A percentile compares a stretch with the other conserved stretches of the same genome.
Evolutionary conservation across 1,284 basidiomycete genomes (phyloP).

Genomic region (Sanghuangporus baumii): DNA sequence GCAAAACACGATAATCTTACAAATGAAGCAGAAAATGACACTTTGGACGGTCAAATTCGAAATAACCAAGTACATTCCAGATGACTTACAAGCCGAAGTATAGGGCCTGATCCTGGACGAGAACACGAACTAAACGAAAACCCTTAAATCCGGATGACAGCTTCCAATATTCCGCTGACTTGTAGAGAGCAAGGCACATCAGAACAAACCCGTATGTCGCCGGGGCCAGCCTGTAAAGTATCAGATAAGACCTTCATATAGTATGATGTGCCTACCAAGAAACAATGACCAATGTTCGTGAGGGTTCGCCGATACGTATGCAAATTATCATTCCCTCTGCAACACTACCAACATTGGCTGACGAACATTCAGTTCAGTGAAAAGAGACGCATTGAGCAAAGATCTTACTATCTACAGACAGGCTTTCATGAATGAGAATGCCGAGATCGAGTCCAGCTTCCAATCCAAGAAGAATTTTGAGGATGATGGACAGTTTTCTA

Average conservation of each 20-base stretch:
- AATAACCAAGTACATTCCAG: too few species aligned
- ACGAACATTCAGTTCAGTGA: not conserved
- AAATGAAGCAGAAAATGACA: not conserved
- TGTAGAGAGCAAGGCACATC: not conserved
- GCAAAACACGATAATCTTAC: not conserved
- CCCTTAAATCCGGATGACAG: not conserved
- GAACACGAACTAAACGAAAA: not conserved
- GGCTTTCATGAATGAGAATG: not conserved
- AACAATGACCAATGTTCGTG: not conserved
- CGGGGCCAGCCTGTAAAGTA: not conserved
- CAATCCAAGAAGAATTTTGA: not conserved
- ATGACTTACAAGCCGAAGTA: conserved; percentile 1
- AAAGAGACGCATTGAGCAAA: not conserved
- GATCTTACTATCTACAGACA: not conserved
- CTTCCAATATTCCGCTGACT: conserved; percentile 3
- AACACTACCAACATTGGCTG: too few species aligned
- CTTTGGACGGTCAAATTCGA: not conserved
- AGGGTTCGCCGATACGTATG: too few species aligned
- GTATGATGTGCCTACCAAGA: not conserved
- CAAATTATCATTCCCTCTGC: not conserved
- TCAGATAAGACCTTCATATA: not conserved
- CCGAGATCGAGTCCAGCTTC: not conserved
- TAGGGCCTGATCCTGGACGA: conserved; percentile 2
- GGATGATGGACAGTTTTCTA: not conserved
- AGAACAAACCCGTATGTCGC: conserved; percentile 3